phyloP scores from a whole-genome alignment of 768 basidiomycete genomes.

The Boletus subcaerulescens region DNA sequence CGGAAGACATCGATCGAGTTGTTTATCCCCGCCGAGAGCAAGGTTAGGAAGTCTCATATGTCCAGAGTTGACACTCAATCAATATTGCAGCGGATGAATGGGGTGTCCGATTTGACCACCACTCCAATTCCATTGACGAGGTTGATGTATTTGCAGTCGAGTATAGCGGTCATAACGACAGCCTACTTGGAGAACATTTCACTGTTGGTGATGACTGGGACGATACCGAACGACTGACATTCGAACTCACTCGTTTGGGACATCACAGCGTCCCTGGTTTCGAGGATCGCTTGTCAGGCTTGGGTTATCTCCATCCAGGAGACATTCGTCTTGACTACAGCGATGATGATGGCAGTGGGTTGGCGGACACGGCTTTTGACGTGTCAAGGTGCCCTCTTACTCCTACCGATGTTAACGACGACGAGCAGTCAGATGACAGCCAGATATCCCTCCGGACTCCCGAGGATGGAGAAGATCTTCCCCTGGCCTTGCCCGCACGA shows the following conservation, averaged over 20 bases:
- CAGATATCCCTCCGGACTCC: constrained; percentile 27
- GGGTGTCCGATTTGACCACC: constrained; percentile 23
- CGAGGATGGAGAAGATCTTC: constrained; percentile 21
- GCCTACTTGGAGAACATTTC: constrained; percentile 25
- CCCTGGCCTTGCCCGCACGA: constrained; percentile 1
- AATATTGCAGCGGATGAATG: constrained; percentile 27
- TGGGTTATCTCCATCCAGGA: constrained; percentile 5
- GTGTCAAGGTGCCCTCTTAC: constrained; percentile 15
- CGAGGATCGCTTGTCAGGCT: not conserved
- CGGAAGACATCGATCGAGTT: constrained; percentile 24
- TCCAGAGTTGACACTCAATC: constrained; percentile 6
- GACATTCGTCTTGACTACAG: constrained; percentile 7
- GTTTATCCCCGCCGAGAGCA: constrained; percentile 28
- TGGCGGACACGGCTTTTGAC: constrained; percentile 19
- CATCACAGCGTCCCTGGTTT: not conserved
- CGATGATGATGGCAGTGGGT: constrained; percentile 2
- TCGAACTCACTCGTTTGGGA: constrained; percentile 16
- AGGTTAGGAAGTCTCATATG: constrained; percentile 10
- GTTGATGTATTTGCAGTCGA: constrained; percentile 23
- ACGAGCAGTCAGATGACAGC: constrained; percentile 29
- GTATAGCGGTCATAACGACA: constrained; percentile 24
- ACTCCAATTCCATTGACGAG: constrained; percentile 6
- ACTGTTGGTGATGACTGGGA: constrained; percentile 21
- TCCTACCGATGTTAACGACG: constrained; percentile 28
- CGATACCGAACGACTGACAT: constrained; percentile 18